Base-by-base conservation (phyloP, 441 rosid genomes). In the Raphanus hybrid region DNA sequence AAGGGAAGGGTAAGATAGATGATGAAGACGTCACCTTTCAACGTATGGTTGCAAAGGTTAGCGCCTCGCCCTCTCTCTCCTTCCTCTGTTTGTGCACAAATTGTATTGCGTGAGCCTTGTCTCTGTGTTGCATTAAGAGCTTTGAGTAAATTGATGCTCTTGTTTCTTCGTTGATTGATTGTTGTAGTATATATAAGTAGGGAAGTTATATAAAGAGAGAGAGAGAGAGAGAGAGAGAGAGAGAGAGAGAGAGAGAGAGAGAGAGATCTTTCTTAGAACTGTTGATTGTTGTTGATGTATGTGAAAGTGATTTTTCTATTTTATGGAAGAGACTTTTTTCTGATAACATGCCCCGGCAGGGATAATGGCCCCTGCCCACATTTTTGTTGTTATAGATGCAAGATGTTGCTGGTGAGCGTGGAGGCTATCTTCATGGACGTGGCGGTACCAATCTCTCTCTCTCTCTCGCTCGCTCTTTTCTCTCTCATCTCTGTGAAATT, bases 291-390 rank as follows among this genome's bases (percentile, higher is more conserved):
- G 3, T 3, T 11, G 4, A 63, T 76, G 66, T 65, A 0, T 60
- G 20, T 68, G 48, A 52, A 37, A 66, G 35, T 66, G 34, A 14
- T 60, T 71, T 60, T 71, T 18, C 20, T 18, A 1, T 18, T 18
- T 18, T 18, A 1, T 18, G 77, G 63, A 69, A 23, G 60, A 39
- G 43, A 70, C 82, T 82, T 78, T 89, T 89, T 89, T 4, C 99
- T 95, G 92, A 95, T 93, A 89, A 95, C 97, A 78, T 91, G 99
- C 89, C 98, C 98, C 82, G 99, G 87, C 97, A 95, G 99, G 97
- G 98, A 91, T 87, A 84, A 82, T 86, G 90, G 92, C 91, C 86
- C 85, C 85, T 60, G 83, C 84, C 79, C 79, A 43, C 79, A 43
- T 82, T 82, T 52, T 87, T 91, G 83, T 35, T 84, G 83, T 71